A percentile compares a stretch with the other conserved stretches of the same genome.
phyloP scores from a whole-genome alignment of 148 eudicot species.

The Drosera capensis region DNA sequence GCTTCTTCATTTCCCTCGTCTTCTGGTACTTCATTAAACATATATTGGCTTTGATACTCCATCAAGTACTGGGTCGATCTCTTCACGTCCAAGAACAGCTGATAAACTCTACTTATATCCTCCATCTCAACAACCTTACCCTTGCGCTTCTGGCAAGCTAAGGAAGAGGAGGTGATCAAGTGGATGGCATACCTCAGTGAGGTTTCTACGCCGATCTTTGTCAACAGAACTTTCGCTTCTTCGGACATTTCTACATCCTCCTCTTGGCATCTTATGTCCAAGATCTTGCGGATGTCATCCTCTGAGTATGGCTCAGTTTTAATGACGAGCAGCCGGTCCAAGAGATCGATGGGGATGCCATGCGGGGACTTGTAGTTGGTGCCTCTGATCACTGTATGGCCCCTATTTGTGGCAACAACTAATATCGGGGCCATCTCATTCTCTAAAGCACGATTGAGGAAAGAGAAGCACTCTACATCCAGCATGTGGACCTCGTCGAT shows the following conservation, averaged over 20 bases:
- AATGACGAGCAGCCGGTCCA: slow-evolving; percentile 4
- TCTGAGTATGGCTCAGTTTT: slow-evolving; percentile 12
- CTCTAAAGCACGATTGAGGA: slow-evolving; percentile 85
- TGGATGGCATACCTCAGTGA: slow-evolving; percentile 81
- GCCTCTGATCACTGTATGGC: slow-evolving; percentile 40
- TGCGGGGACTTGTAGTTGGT: slow-evolving; percentile 2
- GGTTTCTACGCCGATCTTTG: slow-evolving; percentile 79
- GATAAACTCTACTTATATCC: slow-evolving; percentile 72
- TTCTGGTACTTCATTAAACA: slow-evolving; percentile 66
- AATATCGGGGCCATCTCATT: slow-evolving; percentile 94
- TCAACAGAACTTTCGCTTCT: slow-evolving; percentile 63
- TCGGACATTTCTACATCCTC: slow-evolving; percentile 94
- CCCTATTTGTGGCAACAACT: slow-evolving; percentile 90
- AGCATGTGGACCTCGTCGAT: slow-evolving; percentile 98
- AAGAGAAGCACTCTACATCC: slow-evolving; percentile 90
- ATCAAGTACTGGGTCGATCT: slow-evolving; percentile 92
- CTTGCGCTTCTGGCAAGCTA: slow-evolving; percentile 81
- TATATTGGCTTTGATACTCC: slow-evolving; percentile 84
- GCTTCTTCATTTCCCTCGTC: slow-evolving; percentile 33
- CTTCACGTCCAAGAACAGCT: slow-evolving; percentile 79
- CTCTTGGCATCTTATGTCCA: slow-evolving; percentile 81
- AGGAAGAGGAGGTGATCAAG: slow-evolving; percentile 64
- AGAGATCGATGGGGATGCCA: slow-evolving; percentile 2
- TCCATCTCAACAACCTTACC: slow-evolving; percentile 86
- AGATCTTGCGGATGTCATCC: slow-evolving; percentile 73